Conservation (phyloP, 495 filamentous ascomycete species). For the Neurospora sp. region DNA sequence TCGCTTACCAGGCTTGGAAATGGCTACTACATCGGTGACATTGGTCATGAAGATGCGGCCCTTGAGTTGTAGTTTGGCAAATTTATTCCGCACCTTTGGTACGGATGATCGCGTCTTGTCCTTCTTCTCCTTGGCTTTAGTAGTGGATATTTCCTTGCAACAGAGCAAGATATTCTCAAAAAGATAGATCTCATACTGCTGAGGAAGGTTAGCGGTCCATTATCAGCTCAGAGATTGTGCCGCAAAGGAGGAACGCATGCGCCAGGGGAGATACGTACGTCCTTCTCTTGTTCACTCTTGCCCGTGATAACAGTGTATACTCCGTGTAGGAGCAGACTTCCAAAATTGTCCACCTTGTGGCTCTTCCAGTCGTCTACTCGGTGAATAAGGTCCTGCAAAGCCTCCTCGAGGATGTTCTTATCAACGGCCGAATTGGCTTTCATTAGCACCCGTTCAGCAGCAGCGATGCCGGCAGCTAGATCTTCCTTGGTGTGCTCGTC, state of each 20-base stretch:
- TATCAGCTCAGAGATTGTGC: neutral
- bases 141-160: slow-evolving; percentile 87
- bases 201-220: slow-evolving; percentile 7
- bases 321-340: slow-evolving; percentile 80
- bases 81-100: slow-evolving; percentile 58
- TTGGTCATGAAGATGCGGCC: slow-evolving; percentile 99
- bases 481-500: slow-evolving; percentile 59
- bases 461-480: slow-evolving; percentile 59
- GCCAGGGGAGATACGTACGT: slow-evolving; percentile 46
- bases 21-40: slow-evolving; percentile 82
- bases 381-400: slow-evolving; percentile 65
- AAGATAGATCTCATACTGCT: slow-evolving; percentile 91
- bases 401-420: slow-evolving; percentile 68
- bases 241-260: neutral
- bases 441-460: slow-evolving; percentile 65
- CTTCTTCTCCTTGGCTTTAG: slow-evolving; percentile 68
- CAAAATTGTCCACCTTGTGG: slow-evolving; percentile 81
- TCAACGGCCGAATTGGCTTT: slow-evolving; percentile 85
- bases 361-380: slow-evolving; percentile 98
- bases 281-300: slow-evolving; percentile 71
- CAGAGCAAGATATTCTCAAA: slow-evolving; percentile 94
- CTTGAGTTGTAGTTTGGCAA: slow-evolving; percentile 81
- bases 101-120: slow-evolving; percentile 41
- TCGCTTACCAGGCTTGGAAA: slow-evolving; percentile 68
- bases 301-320: slow-evolving; percentile 90